Conservation (phyloP, 2,329 filamentous ascomycete genomes). For the Domatiomyces catenatus region DNA sequence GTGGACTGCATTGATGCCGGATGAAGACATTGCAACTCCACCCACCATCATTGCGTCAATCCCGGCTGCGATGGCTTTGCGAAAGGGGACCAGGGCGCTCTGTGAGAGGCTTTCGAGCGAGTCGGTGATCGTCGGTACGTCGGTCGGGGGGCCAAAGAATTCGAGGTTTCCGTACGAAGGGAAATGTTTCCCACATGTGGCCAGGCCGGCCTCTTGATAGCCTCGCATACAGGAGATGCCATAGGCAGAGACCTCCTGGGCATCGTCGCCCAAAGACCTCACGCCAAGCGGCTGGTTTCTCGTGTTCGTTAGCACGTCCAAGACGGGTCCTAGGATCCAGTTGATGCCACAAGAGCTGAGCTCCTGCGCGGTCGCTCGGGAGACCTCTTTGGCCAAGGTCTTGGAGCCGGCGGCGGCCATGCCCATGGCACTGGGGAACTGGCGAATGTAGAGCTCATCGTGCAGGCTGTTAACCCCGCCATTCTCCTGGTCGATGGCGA, state of each 20-base stretch:
- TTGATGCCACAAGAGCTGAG: conserved; percentile 88
- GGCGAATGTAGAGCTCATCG: conserved; percentile 86
- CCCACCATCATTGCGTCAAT: conserved; percentile 93
- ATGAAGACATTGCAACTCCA: conserved; percentile 80
- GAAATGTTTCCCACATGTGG: conserved; percentile 89
- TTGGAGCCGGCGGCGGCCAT: conserved; percentile 80
- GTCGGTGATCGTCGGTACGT: conserved; percentile 91
- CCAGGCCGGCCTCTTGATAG: conserved; percentile 78
- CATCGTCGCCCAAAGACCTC: conserved; percentile 78
- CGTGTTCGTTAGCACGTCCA: conserved; percentile 88
- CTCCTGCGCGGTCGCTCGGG: conserved; percentile 84
- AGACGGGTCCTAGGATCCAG: conserved; percentile 79
- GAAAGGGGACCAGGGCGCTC: conserved; percentile 81
- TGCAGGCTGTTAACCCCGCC: conserved; percentile 94
- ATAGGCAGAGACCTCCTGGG: conserved; percentile 86
- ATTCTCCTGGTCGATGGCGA: conserved; percentile 93
- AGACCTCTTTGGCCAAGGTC: conserved; percentile 74
- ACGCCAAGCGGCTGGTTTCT: conserved; percentile 83
- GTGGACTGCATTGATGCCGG: conserved; percentile 87
- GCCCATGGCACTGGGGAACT: conserved; percentile 95
- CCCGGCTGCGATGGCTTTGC: conserved; percentile 73
- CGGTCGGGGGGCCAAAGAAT: conserved; percentile 70
- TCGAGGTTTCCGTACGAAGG: conserved; percentile 92
- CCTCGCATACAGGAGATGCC: conserved; percentile 82
- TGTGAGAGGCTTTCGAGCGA: conserved; percentile 82